A percentile compares a stretch with the other conserved stretches of the same genome.
Evolutionary conservation across 2,329 filamentous ascomycete species (phyloP).

Genomic region (Tolypocladium inflatum): DNA sequence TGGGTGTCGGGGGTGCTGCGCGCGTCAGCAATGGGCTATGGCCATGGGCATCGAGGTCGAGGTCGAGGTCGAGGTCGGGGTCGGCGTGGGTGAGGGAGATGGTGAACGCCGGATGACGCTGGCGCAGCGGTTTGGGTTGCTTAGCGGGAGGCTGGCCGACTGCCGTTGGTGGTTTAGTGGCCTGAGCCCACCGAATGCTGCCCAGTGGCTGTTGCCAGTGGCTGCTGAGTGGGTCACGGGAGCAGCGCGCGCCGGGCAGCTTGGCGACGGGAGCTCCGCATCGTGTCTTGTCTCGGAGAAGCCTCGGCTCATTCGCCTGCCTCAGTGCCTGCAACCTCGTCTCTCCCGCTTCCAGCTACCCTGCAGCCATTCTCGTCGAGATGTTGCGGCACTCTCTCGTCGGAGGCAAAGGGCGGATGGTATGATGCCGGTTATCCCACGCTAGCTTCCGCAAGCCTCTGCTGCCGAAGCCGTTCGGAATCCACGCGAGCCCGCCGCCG

Average conservation of each 20-base stretch:
- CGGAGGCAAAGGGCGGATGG: not conserved
- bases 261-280: not conserved
- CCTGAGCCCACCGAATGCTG: not conserved
- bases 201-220: not conserved
- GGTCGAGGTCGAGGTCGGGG: conserved; percentile 1
- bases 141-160: not conserved
- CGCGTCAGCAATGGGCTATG: conserved; percentile 4
- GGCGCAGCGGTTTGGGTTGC: not conserved
- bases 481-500: not conserved
- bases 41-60: conserved; percentile 1
- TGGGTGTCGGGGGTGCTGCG: conserved; percentile 3
- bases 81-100: not conserved
- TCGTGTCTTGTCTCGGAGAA: not conserved
- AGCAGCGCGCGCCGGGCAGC: too few species aligned
- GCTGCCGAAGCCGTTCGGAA: not conserved
- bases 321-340: not conserved
- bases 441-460: not conserved
- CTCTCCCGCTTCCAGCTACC: not conserved
- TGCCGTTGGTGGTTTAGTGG: not conserved
- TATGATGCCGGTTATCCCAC: not conserved
- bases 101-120: not conserved
- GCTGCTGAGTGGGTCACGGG: not conserved
- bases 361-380: not conserved
- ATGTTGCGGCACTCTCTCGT: not conserved
- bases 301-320: not conserved